Evolutionary conservation across 345 rosid species (phyloP).

Genomic region (Firmiana major): DNA sequence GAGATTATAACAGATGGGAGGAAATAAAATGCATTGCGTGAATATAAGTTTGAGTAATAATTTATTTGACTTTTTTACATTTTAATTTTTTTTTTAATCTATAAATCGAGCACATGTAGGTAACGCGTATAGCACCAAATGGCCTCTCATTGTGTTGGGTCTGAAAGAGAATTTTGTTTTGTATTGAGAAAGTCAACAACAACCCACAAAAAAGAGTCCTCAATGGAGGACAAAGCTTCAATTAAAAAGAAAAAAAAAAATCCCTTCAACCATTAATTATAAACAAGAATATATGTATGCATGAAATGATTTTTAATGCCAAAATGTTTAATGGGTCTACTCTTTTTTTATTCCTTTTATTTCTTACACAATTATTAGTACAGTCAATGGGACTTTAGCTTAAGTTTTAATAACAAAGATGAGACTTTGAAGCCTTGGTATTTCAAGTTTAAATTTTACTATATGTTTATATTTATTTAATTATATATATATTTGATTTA

Average conservation of each 20-base stretch:
- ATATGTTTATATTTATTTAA: too few species aligned
- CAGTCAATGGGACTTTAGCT: too few species aligned
- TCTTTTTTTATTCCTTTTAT: not conserved
- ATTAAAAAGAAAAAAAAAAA: not conserved
- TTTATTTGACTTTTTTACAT: not conserved
- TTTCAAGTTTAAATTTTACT: too few species aligned
- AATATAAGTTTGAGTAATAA: not conserved
- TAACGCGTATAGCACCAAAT: not conserved
- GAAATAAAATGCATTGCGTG: too few species aligned
- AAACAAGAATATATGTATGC: not conserved
- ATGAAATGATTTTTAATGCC: not conserved
- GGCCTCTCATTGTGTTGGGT: not conserved
- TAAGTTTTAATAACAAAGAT: too few species aligned
- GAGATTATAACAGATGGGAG: too few species aligned
- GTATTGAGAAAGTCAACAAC: slow-evolving; percentile 14
- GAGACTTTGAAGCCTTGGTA: too few species aligned
- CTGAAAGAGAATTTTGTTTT: not conserved
- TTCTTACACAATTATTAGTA: too few species aligned
- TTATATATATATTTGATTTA: too few species aligned
- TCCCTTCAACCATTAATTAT: not conserved
- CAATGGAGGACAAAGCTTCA: not conserved
- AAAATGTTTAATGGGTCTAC: not conserved
- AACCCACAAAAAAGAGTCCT: not conserved
- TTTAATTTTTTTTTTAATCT: not conserved
- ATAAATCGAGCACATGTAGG: too few species aligned